A percentile compares a stretch with the other conserved stretches of the same genome.
Conservation (phyloP, 1,284 basidiomycete genomes). For the Tylopilus orsonianus region DNA sequence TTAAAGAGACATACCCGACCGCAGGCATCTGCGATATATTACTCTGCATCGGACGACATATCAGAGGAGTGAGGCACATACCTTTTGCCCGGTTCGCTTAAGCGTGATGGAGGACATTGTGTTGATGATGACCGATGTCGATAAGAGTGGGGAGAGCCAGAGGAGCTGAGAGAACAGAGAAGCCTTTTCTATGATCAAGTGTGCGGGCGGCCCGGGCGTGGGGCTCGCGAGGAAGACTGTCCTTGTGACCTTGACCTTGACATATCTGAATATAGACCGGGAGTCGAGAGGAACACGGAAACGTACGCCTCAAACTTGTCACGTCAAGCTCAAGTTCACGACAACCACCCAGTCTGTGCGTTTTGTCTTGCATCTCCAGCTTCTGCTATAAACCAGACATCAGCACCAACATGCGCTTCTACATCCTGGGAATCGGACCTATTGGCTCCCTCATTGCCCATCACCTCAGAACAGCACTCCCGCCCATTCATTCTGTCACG, state of each 20-base stretch:
- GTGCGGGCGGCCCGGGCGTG: constrained; percentile 2
- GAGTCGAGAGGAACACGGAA: neutral
- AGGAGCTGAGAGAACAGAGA: neutral
- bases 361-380: neutral
- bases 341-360: neutral
- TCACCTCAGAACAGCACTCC: constrained; percentile 66
- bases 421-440: constrained; percentile 76
- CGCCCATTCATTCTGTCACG: constrained; percentile 54
- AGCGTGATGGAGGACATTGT: constrained; percentile 52
- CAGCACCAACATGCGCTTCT: constrained; percentile 58
- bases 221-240: neutral
- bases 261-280: constrained; percentile 7
- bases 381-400: neutral
- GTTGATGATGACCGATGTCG: constrained; percentile 1
- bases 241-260: constrained; percentile 16
- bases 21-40: constrained; percentile 28
- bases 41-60: neutral
- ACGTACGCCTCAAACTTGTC: too few species aligned
- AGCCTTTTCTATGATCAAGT: constrained; percentile 16
- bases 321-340: neutral
- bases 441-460: constrained; percentile 81
- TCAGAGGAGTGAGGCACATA: constrained; percentile 2
- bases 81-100: constrained; percentile 63
- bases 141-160: neutral
- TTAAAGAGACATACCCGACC: constrained; percentile 29